These are phyloP conservation scores for Cyathus striatus DNA, from an alignment of 768 basidiomycete genomes.

Conservation along the genomic window DNA sequence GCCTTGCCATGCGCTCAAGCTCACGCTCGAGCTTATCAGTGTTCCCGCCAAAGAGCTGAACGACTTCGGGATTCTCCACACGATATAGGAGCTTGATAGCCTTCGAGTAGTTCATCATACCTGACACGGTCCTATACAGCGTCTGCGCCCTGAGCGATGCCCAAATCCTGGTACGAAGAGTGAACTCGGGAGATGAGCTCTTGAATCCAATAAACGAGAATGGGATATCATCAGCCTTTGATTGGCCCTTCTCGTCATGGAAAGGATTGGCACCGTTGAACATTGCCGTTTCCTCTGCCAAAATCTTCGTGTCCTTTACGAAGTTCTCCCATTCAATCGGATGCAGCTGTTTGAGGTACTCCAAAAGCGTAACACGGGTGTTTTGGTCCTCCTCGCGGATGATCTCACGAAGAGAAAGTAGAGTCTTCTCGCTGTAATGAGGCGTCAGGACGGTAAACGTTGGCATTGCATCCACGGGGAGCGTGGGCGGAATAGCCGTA, in stretches of 20 bases:
- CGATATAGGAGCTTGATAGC: slow-evolving; percentile 99
- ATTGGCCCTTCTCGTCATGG: slow-evolving; percentile 72
- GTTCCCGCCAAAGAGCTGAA: slow-evolving; percentile 95
- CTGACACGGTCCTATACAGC: slow-evolving; percentile 96
- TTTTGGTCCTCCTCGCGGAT: slow-evolving; percentile 98
- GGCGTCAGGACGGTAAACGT: slow-evolving; percentile 98
- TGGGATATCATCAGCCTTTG: slow-evolving; percentile 88
- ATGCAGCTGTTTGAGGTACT: slow-evolving; percentile 98
- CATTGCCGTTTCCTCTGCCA: slow-evolving; percentile 91
- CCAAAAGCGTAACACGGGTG: slow-evolving; percentile 92
- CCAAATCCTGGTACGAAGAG: slow-evolving; percentile 98
- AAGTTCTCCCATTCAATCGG: slow-evolving; percentile 99
- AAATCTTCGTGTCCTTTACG: slow-evolving; percentile 98
- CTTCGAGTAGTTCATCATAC: slow-evolving; percentile 99
- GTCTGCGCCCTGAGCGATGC: slow-evolving; percentile 98
- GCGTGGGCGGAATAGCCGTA: slow-evolving; percentile 86
- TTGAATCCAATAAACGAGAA: slow-evolving; percentile 99
- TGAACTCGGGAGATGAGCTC: slow-evolving; percentile 97
- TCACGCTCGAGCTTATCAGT: slow-evolving; percentile 96
- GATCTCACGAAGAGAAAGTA: slow-evolving; percentile 94
- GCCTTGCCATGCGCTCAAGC: slow-evolving; percentile 93
- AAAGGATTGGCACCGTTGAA: slow-evolving; percentile 73
- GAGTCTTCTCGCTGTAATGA: slow-evolving; percentile 98
- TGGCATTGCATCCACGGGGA: slow-evolving; percentile 99
- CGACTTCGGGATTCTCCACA: slow-evolving; percentile 98